These are phyloP conservation scores for Nakataea oryzae DNA, from an alignment of 2,329 filamentous ascomycete species.

Conservation along the genomic window DNA sequence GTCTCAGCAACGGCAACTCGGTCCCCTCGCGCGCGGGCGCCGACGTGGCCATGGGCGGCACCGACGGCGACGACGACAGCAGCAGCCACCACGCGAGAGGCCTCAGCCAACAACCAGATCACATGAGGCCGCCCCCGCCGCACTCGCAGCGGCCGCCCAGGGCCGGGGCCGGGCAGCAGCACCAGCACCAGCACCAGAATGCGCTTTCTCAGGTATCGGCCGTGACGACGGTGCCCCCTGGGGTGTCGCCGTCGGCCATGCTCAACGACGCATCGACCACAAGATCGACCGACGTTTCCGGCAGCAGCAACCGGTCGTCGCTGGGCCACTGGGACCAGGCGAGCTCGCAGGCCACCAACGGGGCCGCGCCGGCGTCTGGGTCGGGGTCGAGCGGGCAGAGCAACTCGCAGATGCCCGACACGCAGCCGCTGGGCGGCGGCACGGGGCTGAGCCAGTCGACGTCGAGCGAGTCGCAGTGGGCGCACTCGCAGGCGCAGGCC, in stretches of 20 bases:
- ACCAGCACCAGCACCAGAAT: neutral
- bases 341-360: constrained; percentile 66
- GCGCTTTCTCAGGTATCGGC: constrained; percentile 52
- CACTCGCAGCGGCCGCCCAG: constrained; percentile 19
- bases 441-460: constrained; percentile 30
- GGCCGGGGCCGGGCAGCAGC: constrained; percentile 4
- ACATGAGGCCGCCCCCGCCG: constrained; percentile 38
- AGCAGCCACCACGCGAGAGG: constrained; percentile 27
- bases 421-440: constrained; percentile 25
- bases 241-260: constrained; percentile 46
- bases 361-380: constrained; percentile 19
- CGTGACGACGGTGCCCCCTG: constrained; percentile 45
- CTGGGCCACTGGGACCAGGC: constrained; percentile 32
- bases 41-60: constrained; percentile 54
- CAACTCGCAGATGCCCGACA: constrained; percentile 42
- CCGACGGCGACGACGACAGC: constrained; percentile 34
- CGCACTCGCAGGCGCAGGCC: constrained; percentile 46
- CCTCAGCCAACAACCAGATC: constrained; percentile 30
- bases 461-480: constrained; percentile 44
- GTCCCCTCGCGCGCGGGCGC: constrained; percentile 36
- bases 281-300: constrained; percentile 69
- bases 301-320: constrained; percentile 38
- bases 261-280: constrained; percentile 88
- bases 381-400: constrained; percentile 1
- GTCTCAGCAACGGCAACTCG: constrained; percentile 46